Conservation (phyloP, 2,329 filamentous ascomycete genomes). For the Verticillium alfalfae region DNA sequence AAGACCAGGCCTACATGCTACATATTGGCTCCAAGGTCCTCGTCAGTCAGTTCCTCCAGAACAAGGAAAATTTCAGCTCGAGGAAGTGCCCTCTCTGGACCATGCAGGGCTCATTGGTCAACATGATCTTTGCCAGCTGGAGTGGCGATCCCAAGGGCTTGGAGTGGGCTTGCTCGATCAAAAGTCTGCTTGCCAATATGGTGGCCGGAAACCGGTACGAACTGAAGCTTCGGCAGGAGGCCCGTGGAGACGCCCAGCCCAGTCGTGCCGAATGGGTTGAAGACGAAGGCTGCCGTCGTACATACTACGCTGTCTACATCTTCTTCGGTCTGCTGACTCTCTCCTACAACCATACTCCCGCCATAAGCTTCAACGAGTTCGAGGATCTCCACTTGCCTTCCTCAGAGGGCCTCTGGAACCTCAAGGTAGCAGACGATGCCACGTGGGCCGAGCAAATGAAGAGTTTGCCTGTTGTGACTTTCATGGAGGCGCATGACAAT, state of each 20-base stretch:
- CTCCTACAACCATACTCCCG: slow-evolving; percentile 96
- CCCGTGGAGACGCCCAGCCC: slow-evolving; percentile 69
- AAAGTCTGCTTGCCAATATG: slow-evolving; percentile 97
- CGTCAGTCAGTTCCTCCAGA: slow-evolving; percentile 93
- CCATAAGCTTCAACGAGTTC: slow-evolving; percentile 97
- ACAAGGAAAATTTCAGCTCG: slow-evolving; percentile 98
- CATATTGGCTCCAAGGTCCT: slow-evolving; percentile 97
- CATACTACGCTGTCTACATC: slow-evolving; percentile 98
- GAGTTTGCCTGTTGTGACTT: slow-evolving; percentile 70
- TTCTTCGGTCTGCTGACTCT: slow-evolving; percentile 94
- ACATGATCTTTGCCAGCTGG: slow-evolving; percentile 99
- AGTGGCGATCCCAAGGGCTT: slow-evolving; percentile 95
- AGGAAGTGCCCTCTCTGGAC: slow-evolving; percentile 96
- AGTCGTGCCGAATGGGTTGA: slow-evolving; percentile 90
- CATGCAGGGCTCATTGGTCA: slow-evolving; percentile 93
- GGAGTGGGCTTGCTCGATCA: slow-evolving; percentile 98
- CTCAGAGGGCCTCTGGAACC: slow-evolving; percentile 90
- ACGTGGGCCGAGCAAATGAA: slow-evolving; percentile 78
- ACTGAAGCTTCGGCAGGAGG: slow-evolving; percentile 86
- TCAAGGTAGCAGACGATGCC: slow-evolving; percentile 70
- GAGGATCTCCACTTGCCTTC: slow-evolving; percentile 89
- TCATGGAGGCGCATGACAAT: slow-evolving; percentile 90
- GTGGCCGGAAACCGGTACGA: slow-evolving; percentile 96
- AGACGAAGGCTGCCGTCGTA: slow-evolving; percentile 92
- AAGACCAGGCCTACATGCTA: slow-evolving; percentile 93